Percentiles rank a stretch among this genome's conserved stretches.
Conservation (phyloP, 139 green algal genomes). For the Eudorina sp. region DNA sequence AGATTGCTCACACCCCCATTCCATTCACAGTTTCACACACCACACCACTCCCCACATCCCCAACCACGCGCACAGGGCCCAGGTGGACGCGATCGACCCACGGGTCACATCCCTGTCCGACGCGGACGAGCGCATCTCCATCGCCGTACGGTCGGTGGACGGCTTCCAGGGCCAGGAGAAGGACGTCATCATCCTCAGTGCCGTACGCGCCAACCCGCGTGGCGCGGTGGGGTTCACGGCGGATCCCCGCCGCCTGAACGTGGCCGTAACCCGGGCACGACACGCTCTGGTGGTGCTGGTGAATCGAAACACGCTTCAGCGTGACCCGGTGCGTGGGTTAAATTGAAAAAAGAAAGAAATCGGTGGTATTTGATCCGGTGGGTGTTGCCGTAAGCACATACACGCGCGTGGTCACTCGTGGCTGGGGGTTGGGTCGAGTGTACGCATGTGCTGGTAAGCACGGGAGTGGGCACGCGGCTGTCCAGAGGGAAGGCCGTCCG, state of each 20-base stretch:
- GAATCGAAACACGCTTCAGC: no score
- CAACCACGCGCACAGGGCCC: conserved; percentile 10
- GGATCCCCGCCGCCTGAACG: conserved; percentile 88
- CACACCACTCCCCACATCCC: neutral
- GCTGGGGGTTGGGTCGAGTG: no score
- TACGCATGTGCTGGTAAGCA: neutral
- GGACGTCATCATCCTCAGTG: conserved; percentile 11
- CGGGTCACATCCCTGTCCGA: neutral
- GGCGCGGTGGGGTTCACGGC: conserved; percentile 84
- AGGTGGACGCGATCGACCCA: neutral
- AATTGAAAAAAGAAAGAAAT: no score
- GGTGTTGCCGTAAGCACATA: no score
- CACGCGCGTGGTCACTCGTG: neutral
- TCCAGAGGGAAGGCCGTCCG: neutral
- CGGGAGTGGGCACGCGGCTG: neutral
- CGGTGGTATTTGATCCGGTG: no score
- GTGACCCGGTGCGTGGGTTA: no score
- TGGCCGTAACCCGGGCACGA: conserved; percentile 84
- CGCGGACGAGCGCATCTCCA: neutral
- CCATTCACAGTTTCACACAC: no score
- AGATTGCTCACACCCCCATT: no score
- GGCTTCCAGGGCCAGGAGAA: conserved; percentile 37
- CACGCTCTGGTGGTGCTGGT: conserved; percentile 81
- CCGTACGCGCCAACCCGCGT: conserved; percentile 59
- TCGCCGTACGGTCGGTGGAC: neutral